Evolutionary conservation across 2,329 filamentous ascomycete genomes (phyloP).

Genomic region (Ophiocordyceps unilateralis): DNA sequence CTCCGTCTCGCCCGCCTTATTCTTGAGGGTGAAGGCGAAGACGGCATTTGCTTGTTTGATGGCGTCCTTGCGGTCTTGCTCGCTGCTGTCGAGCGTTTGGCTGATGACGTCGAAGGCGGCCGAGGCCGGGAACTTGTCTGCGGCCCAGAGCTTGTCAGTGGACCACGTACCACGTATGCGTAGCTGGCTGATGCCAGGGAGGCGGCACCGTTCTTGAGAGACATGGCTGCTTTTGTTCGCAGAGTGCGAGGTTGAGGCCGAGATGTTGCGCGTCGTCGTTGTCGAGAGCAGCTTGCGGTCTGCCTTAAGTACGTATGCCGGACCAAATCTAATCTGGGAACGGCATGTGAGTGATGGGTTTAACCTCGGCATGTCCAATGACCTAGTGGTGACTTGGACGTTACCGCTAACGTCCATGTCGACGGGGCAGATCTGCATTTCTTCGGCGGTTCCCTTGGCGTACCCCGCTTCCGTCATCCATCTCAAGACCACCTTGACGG

Average conservation of each 20-base stretch:
- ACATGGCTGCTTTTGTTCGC: conserved; percentile 30
- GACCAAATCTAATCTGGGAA: not conserved
- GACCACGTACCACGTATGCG: not conserved
- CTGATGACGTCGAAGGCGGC: conserved; percentile 82
- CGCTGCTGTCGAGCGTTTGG: conserved; percentile 46
- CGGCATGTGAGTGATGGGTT: not conserved
- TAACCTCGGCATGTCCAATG: not conserved
- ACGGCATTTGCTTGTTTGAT: conserved; percentile 77
- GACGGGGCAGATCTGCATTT: too few relatives aligned
- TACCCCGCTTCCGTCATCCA: not conserved
- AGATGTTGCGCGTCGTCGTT: not conserved
- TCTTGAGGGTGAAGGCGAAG: conserved; percentile 88
- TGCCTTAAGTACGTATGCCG: too few relatives aligned
- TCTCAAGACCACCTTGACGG: not conserved
- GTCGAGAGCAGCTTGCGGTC: too few relatives aligned
- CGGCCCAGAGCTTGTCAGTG: not conserved
- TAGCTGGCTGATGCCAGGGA: not conserved
- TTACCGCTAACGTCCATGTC: not conserved
- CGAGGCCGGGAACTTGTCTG: conserved; percentile 77
- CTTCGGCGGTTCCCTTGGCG: not conserved
- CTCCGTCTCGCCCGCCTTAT: conserved; percentile 58
- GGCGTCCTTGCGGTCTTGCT: conserved; percentile 66
- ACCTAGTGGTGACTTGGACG: not conserved
- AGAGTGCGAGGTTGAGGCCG: not conserved
- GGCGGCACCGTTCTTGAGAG: conserved; percentile 51